Percentiles rank a stretch among this genome's conserved stretches.
Conservation (phyloP, 345 rosid genomes). For the Rhodamnia argentea region DNA sequence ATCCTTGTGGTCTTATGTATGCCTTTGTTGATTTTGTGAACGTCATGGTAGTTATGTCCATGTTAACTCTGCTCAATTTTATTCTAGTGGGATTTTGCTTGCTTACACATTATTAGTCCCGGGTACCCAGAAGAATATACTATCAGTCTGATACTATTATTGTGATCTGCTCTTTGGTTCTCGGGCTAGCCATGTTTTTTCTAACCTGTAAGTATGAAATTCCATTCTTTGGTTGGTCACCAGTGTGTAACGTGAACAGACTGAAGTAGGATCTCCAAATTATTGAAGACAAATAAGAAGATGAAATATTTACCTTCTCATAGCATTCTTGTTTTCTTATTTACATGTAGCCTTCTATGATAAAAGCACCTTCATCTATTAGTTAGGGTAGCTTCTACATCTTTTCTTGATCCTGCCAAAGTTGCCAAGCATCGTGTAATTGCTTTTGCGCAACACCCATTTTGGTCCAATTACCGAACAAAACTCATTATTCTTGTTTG, state of each 20-base stretch:
- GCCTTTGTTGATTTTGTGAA: neutral
- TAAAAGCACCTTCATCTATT: neutral
- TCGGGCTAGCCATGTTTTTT: neutral
- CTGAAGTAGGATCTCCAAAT: neutral
- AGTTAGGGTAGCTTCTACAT: neutral
- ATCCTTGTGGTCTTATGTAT: neutral
- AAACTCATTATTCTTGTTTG: neutral
- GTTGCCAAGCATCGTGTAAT: neutral
- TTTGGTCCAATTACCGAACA: neutral
- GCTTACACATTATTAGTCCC: neutral
- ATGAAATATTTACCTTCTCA: neutral
- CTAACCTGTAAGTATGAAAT: neutral
- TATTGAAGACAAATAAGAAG: neutral
- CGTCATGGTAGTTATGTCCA: neutral
- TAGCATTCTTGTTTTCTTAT: neutral
- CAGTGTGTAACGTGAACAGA: neutral
- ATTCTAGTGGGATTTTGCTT: neutral
- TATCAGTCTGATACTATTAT: neutral
- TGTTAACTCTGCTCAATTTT: neutral
- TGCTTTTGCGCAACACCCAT: neutral
- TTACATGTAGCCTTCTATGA: neutral
- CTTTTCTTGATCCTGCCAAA: neutral
- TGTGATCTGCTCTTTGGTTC: neutral
- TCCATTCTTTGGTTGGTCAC: neutral
- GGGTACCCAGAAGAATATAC: neutral